These are phyloP conservation scores for Lactarius tabidus DNA, from an alignment of 768 basidiomycete species.

Conservation along the genomic window DNA sequence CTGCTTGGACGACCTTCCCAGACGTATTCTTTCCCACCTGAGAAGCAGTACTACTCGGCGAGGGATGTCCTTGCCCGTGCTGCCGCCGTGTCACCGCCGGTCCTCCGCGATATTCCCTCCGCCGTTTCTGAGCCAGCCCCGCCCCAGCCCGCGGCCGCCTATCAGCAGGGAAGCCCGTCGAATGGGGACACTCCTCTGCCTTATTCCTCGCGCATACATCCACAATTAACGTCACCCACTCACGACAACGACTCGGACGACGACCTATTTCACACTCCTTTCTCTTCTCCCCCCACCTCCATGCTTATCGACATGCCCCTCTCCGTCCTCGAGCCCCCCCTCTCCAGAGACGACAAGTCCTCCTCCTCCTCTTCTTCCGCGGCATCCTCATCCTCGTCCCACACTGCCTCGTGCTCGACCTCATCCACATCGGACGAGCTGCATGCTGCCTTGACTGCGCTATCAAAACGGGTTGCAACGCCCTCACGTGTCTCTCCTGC, in stretches of 20 bases:
- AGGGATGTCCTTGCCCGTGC: slow-evolving; percentile 10
- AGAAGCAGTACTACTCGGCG: slow-evolving; percentile 19
- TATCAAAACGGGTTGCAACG: slow-evolving; percentile 5
- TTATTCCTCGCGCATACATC: no score
- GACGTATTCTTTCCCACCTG: slow-evolving; percentile 15
- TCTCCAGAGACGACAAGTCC: slow-evolving; percentile 10
- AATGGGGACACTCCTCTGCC: not conserved
- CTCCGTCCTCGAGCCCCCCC: not conserved
- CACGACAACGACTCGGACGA: not conserved
- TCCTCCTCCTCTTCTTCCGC: slow-evolving; percentile 26
- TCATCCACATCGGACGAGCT: slow-evolving; percentile 25
- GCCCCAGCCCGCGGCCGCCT: not conserved
- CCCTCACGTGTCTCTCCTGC: slow-evolving; percentile 6
- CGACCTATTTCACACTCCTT: slow-evolving; percentile 24
- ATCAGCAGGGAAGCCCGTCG: slow-evolving; percentile 1
- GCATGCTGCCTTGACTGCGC: not conserved
- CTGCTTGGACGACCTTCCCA: slow-evolving; percentile 22
- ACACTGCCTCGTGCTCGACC: slow-evolving; percentile 19
- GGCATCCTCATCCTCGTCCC: slow-evolving; percentile 1
- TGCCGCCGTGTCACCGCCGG: not conserved
- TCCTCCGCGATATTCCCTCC: not conserved
- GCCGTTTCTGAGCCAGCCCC: not conserved
- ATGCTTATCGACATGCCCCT: slow-evolving; percentile 15
- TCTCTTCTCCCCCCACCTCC: slow-evolving; percentile 24
- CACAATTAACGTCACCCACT: not conserved